Base-by-base conservation (phyloP, 2,329 filamentous ascomycete species). In the Lecanicillium sp. region DNA sequence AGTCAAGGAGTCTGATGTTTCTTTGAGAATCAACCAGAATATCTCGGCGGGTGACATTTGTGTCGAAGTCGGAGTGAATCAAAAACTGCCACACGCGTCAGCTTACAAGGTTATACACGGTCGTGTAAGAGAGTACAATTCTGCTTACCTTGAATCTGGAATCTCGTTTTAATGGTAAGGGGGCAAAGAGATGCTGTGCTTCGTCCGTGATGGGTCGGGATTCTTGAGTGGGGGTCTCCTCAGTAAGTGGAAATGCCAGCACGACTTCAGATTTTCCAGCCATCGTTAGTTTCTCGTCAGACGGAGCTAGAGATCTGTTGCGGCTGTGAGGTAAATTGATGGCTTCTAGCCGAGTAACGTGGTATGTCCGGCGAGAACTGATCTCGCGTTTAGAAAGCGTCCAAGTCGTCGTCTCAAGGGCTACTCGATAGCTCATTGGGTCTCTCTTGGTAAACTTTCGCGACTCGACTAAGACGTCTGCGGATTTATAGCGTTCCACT, bases 1-100 rank as follows among this genome's bases (percentile, higher is more conserved):
- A 59, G 6, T 56, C 43, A 1, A 66, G 50, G 0, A 76, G 61
- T 0, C 27, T 51, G 3, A 43, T 17, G 48, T 77, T 78, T 15
- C 72, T 54, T 1, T 30, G 37, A 0, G 71, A 73, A 2, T 57
- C 58, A 0, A 52, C 51, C 1, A 66, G 55, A 5, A 75, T 61
- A 40, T 71, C 68, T 51, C 76, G 60, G 1, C 74, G 60, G 51
- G 60, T 72, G 4, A 69, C 71, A 14, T 67, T 55, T 0, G 68
- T 74, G 30, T 71, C 69, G 45, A 77, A 77, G 51, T 77, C 73
- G 6, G 69, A 62, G 9, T 77, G 73, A 11, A 78, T 70, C 2
- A 76, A 54, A 37, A 77, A 76, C 60, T 69, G 15, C 14, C 11
- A 15, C 48, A 44, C 29, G 12, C 29, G 9, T 26, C 20, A 29